Evolutionary conservation across 306 rosid species (phyloP), one percentile per base, ranked within the genome.

Genomic region (Medicago arabica): DNA sequence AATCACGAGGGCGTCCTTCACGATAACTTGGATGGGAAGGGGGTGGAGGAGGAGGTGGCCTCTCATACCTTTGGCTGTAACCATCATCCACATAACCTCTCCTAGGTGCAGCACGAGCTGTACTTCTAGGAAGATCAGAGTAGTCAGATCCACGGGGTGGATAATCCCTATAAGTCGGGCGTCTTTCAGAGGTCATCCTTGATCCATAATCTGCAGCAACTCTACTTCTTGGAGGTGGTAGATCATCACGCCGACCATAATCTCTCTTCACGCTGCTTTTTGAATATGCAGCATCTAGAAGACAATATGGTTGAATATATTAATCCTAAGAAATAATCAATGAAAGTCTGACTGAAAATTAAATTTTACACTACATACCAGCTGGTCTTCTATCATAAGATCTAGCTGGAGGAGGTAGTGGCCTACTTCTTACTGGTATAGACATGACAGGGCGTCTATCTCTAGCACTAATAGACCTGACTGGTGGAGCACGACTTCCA

Each of bases 11-110:
- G 21, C 96, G 96, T 23, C 87, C 93, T 63, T 90, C 97, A 36
- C 96, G 97, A 51, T 90, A 92, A 83, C 90, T 92, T 38, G 88
- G 71, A 80, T 77, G 88, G 4, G 88, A 85, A 58, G 91, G 82
- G 5, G 87, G 90, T 11, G 92, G 86, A 7, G 92, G 90, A 83
- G 93, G 92, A 28, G 91, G 97, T 38, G 88, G 91, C 82, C 99
- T 89, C 71, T 92, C 98, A 87, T 83, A 92, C 83, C 96, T 86
- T 71, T 86, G 98, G 50, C 85, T 81, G 76, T 92, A 90, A 25
- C 92, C 90, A 59, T 92, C 99, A 75, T 96, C 98, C 60, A 86
- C 91, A 76, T 96, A 96, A 81, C 88, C 89, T 84, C 99, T 87
- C 87, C 99, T 92, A 1, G 89, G 81, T 16, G 82, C 81, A 51